These are phyloP conservation scores for Botryococcus braunii DNA, from an alignment of 163 green algal genomes.

Conservation along the genomic window DNA sequence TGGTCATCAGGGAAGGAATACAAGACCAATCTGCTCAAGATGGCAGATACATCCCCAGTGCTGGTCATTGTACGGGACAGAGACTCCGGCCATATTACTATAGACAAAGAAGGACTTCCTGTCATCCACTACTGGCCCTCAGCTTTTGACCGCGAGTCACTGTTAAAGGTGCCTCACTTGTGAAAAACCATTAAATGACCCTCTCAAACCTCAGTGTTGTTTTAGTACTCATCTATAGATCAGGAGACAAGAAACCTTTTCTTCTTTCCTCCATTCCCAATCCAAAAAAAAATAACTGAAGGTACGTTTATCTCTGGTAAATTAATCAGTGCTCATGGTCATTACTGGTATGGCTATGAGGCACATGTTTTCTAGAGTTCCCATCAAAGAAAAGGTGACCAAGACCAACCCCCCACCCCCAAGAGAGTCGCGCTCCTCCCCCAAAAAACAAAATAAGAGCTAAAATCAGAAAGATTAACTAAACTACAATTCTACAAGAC, in stretches of 20 bases:
- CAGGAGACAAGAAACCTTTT: not conserved
- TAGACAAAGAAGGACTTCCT: slow-evolving; percentile 35
- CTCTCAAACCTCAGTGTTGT: not conserved
- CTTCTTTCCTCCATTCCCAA: not conserved
- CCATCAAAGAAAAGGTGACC: too few relatives aligned
- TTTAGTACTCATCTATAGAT: not conserved
- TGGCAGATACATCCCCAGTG: slow-evolving; percentile 7
- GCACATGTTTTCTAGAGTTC: too few relatives aligned
- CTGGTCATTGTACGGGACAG: slow-evolving; percentile 32
- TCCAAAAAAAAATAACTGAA: not conserved
- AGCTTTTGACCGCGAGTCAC: slow-evolving; percentile 5
- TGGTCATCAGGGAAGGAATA: slow-evolving; percentile 22
- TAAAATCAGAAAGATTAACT: too few relatives aligned
- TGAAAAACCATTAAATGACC: not conserved
- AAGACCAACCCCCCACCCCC: too few relatives aligned
- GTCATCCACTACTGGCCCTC: slow-evolving; percentile 39
- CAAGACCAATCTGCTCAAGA: slow-evolving; percentile 20
- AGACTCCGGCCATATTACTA: slow-evolving; percentile 26
- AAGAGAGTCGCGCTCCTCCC: too few relatives aligned
- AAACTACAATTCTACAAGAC: too few relatives aligned
- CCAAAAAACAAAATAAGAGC: too few relatives aligned
- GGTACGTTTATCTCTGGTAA: not conserved
- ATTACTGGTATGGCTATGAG: too few relatives aligned
- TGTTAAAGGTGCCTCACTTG: slow-evolving; percentile 25
- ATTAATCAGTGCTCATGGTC: not conserved